Conservation (phyloP, 2,329 filamentous ascomycete genomes). For the Paecilomyces sp. region DNA sequence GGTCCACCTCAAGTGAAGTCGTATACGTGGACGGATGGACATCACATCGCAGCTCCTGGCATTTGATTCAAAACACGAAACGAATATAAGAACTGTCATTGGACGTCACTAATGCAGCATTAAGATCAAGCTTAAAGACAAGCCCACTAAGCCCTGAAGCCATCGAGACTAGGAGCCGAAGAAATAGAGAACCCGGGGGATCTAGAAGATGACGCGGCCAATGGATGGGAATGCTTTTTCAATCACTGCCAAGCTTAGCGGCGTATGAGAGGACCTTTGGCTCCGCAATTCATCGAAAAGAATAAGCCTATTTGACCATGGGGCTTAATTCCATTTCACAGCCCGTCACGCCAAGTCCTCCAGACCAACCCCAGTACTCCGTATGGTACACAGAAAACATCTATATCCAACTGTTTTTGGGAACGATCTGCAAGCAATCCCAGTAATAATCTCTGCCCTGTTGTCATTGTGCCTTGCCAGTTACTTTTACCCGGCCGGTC, state of each 20-base stretch:
- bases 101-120: too few species aligned
- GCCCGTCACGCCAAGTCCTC: too few species aligned
- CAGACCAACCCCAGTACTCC: not conserved
- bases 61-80: too few species aligned
- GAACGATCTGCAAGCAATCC: not conserved
- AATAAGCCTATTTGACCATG: not conserved
- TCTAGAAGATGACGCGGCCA: not conserved
- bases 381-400: not conserved
- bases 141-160: not conserved
- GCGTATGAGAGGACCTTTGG: not conserved
- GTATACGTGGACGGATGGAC: too few species aligned
- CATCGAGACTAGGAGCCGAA: not conserved
- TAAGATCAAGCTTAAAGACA: not conserved
- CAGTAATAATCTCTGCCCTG: not conserved
- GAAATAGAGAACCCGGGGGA: not conserved
- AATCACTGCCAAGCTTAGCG: not conserved
- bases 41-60: too few species aligned
- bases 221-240: not conserved
- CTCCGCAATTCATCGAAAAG: not conserved
- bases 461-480: not conserved
- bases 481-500: not conserved
- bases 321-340: not conserved
- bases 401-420: not conserved
- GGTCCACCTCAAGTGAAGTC: too few species aligned
- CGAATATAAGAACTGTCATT: too few species aligned